Percentiles rank a stretch among this genome's conserved stretches.
phyloP scores from a whole-genome alignment of 306 rosid genomes.

The Herpetospermum pedunculosum region DNA sequence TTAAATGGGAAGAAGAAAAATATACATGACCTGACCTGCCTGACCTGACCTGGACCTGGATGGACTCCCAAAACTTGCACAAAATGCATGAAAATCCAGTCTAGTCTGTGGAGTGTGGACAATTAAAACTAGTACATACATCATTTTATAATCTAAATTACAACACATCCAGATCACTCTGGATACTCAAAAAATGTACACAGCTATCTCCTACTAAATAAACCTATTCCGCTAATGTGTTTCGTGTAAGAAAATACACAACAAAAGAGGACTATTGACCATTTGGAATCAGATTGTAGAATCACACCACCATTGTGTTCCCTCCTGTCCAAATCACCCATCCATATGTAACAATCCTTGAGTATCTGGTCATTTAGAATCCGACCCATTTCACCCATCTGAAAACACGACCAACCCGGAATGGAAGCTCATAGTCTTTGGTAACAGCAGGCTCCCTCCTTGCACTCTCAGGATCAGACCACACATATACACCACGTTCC shows the following conservation, averaged over 20 bases:
- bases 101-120: constrained; percentile 2
- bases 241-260: not conserved
- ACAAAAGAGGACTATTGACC: not conserved
- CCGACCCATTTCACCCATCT: constrained; percentile 99
- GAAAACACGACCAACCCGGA: constrained; percentile 71
- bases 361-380: constrained; percentile 13
- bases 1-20: constrained; percentile 7
- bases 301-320: not conserved
- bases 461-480: constrained; percentile 78
- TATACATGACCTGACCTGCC: constrained; percentile 7
- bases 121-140: constrained; percentile 8
- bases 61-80: constrained; percentile 12
- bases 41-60: too few relatives aligned
- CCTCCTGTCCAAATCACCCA: not conserved
- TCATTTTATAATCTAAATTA: constrained; percentile 8
- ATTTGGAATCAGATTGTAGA: not conserved
- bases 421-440: constrained; percentile 77
- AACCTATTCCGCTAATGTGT: not conserved
- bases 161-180: constrained; percentile 15
- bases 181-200: constrained; percentile 12
- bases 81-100: constrained; percentile 10
- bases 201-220: not conserved
- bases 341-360: not conserved
- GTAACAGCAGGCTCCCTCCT: constrained; percentile 72
- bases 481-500: constrained; percentile 93